Evolutionary conservation across 208 protist species (phyloP), one percentile per base, ranked within the genome.

Genomic region (Crithidia thermophila): DNA sequence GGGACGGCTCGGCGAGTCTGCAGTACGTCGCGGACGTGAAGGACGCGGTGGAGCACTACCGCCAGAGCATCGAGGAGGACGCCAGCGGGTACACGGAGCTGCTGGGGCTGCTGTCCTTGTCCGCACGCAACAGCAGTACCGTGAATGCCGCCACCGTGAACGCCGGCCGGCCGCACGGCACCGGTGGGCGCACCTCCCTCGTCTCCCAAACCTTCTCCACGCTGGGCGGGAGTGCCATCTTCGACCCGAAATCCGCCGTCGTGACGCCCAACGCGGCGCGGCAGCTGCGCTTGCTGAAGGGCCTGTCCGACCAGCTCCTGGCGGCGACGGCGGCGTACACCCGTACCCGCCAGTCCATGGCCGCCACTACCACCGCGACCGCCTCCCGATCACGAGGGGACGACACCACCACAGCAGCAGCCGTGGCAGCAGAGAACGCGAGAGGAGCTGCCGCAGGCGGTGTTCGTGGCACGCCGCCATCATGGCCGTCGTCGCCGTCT

Each of bases 1-100:
- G 72, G 25, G 71, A 79, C 39, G 75, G 75, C 16, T 79, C 66
- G 10, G 40, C 66, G 8, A 74, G 67, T 23, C 47, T 85, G 27
- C 62, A 74, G 51, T 77, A 75, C 50, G 66, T 85, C n/a, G 72
- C 75, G 3, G 53, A 68, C 20, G 71, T 81, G 16, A 67, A 66
- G 45, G 75, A 82, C 33, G 71, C 67, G 4, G 61, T 85, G 14
- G 55, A 72, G 43, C 52, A 49, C 21, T 85, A 85, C 64, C 62
- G 77, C 28, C 37, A 45, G 33, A 75, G 57, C 42, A 56, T 67
- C 42, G 65, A 72, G 30, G 63, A 71, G 21, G 67, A 80, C 47
- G 16, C 67, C 8, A 70, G 63, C 49, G 70, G 65, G 20, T 71
- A 74, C 64, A 66, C 67, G n/a, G 71, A 72, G 56, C 63, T 80